These are phyloP conservation scores for Fomitopsis schrenkii DNA, from an alignment of 1,284 basidiomycete species.

Conservation along the genomic window DNA sequence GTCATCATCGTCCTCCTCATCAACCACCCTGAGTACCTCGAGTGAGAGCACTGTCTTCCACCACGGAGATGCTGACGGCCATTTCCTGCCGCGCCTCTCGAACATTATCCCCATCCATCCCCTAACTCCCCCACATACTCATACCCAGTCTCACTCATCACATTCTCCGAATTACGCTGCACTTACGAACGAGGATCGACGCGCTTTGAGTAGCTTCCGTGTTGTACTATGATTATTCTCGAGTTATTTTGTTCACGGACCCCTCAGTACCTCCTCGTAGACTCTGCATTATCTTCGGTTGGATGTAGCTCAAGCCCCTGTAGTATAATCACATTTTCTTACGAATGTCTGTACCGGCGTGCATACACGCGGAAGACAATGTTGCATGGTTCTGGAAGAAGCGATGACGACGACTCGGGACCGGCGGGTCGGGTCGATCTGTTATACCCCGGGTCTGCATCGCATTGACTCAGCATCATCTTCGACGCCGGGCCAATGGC, in stretches of 20 bases:
- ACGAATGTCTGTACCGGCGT: neutral
- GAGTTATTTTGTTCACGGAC: neutral
- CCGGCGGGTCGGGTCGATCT: conserved; percentile 1
- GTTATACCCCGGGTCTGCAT: neutral
- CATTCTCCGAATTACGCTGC: conserved; percentile 21
- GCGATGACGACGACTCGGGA: neutral
- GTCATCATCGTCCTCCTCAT: conserved; percentile 35
- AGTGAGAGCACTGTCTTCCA: conserved; percentile 16
- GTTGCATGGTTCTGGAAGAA: neutral
- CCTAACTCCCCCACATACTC: conserved; percentile 19
- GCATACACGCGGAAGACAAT: neutral
- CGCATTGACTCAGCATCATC: neutral
- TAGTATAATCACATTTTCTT: neutral
- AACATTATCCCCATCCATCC: conserved; percentile 31
- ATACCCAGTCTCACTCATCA: conserved; percentile 13
- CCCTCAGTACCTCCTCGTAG: neutral
- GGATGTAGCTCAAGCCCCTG: neutral
- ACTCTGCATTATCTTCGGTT: neutral
- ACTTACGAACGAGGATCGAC: conserved; percentile 28
- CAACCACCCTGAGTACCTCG: conserved; percentile 25
- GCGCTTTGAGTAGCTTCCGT: conserved; percentile 30
- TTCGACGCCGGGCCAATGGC: neutral
- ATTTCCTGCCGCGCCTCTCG: conserved; percentile 37
- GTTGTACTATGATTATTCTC: conserved; percentile 20
- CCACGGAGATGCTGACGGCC: conserved; percentile 15